These are phyloP conservation scores for Hygrocybe punicea DNA, from an alignment of 768 basidiomycete species.

Conservation along the genomic window DNA sequence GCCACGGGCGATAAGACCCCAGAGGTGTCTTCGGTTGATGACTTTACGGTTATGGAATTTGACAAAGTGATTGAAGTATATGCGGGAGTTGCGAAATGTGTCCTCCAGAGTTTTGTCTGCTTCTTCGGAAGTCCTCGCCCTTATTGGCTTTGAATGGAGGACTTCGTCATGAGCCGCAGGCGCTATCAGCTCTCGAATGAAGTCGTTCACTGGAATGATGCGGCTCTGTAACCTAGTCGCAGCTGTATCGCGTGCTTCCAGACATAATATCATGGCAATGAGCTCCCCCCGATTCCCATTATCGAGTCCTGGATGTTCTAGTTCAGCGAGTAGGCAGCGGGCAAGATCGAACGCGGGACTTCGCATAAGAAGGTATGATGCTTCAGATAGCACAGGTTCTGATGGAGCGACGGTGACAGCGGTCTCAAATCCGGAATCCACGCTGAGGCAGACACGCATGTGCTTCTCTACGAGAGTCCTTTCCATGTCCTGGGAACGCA, in stretches of 20 bases:
- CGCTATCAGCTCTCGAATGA: constrained; percentile 15
- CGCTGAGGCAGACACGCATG: constrained; percentile 23
- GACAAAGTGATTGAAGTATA: constrained; percentile 34
- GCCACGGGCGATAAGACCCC: constrained; percentile 21
- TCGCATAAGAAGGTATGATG: constrained; percentile 18
- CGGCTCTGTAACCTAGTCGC: constrained; percentile 1
- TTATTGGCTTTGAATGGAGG: not conserved
- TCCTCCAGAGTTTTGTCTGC: not conserved
- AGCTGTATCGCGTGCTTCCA: constrained; percentile 25
- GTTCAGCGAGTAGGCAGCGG: constrained; percentile 1
- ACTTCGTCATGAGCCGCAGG: not conserved
- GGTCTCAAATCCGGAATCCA: constrained; percentile 14
- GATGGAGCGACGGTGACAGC: constrained; percentile 23
- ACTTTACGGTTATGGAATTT: constrained; percentile 18
- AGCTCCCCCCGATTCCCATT: constrained; percentile 25
- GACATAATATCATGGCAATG: constrained; percentile 14
- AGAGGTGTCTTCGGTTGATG: constrained; percentile 21
- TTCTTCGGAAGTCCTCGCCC: not conserved
- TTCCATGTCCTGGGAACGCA: constrained; percentile 10
- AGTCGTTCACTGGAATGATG: constrained; percentile 6
- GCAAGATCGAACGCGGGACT: constrained; percentile 6
- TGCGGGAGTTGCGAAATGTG: constrained; percentile 15
- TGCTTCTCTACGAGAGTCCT: constrained; percentile 24
- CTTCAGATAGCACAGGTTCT: constrained; percentile 30
- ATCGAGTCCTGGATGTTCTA: constrained; percentile 13